phyloP scores from a whole-genome alignment of 2,329 filamentous ascomycete genomes.

The Ophiostoma himal-ulmi region DNA sequence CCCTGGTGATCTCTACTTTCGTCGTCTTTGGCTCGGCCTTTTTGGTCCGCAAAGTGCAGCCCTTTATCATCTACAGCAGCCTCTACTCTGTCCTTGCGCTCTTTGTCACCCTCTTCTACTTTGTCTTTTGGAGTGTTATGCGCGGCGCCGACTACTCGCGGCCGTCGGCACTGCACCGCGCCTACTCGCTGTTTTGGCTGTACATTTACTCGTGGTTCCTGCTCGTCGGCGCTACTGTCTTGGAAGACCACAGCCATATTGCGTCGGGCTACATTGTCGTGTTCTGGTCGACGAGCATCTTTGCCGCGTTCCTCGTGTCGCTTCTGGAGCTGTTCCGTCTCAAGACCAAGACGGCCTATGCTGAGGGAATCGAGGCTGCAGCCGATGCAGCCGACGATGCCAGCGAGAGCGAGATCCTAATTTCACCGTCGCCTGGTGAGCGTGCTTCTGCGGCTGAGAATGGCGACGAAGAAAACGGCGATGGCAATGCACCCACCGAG shows the following conservation, averaged over 20 bases:
- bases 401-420: conserved; percentile 34
- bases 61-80: conserved; percentile 85
- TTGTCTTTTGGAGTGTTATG: conserved; percentile 75
- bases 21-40: conserved; percentile 68
- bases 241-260: conserved; percentile 60
- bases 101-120: conserved; percentile 75
- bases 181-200: conserved; percentile 78
- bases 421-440: conserved; percentile 39
- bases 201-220: conserved; percentile 68
- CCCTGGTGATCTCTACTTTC: conserved; percentile 61
- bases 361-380: conserved; percentile 37
- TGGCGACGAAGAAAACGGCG: conserved; percentile 21
- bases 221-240: conserved; percentile 65
- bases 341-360: conserved; percentile 64
- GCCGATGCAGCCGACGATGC: not conserved
- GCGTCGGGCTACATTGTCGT: conserved; percentile 75
- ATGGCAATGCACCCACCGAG: conserved; percentile 43
- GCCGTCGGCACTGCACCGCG: conserved; percentile 78
- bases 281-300: conserved; percentile 71
- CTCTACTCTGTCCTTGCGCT: conserved; percentile 83
- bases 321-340: conserved; percentile 77
- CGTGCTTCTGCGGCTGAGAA: conserved; percentile 28
- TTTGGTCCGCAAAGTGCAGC: conserved; percentile 75
- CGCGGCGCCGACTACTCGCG: conserved; percentile 71
- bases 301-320: conserved; percentile 66